phyloP scores from a whole-genome alignment of 768 basidiomycete genomes.

The Mycena vulgaris region DNA sequence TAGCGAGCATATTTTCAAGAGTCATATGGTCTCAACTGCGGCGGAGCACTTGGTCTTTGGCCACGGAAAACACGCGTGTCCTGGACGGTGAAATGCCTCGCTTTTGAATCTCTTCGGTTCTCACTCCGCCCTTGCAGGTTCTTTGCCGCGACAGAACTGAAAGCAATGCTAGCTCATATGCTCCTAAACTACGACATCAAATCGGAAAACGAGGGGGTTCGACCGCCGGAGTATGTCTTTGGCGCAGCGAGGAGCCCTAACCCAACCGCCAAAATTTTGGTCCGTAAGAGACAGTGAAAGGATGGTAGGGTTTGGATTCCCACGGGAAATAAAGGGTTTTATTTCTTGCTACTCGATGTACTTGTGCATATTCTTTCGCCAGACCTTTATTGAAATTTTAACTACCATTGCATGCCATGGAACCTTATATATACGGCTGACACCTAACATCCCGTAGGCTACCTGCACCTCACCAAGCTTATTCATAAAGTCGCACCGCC shows the following conservation, averaged over 20 bases:
- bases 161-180: slow-evolving; percentile 7
- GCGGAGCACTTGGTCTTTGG: slow-evolving; percentile 28
- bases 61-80: slow-evolving; percentile 44
- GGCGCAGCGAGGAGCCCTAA: not conserved
- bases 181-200: slow-evolving; percentile 3
- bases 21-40: slow-evolving; percentile 43
- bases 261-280: not conserved
- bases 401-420: too few species aligned
- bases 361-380: too few species aligned
- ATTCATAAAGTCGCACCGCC: too few species aligned
- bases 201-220: not conserved
- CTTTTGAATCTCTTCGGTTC: not conserved
- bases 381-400: too few species aligned
- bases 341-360: too few species aligned
- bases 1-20: slow-evolving; percentile 27
- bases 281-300: slow-evolving; percentile 11
- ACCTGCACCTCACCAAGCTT: too few species aligned
- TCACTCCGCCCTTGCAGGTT: not conserved
- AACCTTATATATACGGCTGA: too few species aligned
- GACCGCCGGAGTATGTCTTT: not conserved
- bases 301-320: too few species aligned
- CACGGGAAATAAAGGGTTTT: too few species aligned
- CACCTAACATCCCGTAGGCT: too few species aligned
- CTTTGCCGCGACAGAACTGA: slow-evolving; percentile 6
- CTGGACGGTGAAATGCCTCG: slow-evolving; percentile 1